A percentile compares a stretch with the other conserved stretches of the same genome.
These are phyloP conservation scores for Tolypocladium paradoxum DNA, from an alignment of 2,329 filamentous ascomycete species.

Conservation along the genomic window DNA sequence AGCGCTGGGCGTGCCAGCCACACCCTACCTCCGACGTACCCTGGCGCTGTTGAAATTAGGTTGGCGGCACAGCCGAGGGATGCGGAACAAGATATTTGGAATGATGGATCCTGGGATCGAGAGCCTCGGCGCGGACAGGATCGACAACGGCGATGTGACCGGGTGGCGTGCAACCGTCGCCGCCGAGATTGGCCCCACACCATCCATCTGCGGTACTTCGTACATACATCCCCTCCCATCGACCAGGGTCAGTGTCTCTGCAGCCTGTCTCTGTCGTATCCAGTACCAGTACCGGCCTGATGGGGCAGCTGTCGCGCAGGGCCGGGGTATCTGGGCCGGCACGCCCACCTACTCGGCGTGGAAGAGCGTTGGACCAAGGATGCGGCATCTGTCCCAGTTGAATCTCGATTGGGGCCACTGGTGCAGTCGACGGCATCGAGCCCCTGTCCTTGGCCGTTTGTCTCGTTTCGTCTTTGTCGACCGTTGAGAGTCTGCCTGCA, in stretches of 20 bases:
- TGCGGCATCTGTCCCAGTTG: background rate
- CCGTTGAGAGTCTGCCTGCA: background rate
- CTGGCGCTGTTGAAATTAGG: background rate
- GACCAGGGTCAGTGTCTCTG: too few species aligned
- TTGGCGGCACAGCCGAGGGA: background rate
- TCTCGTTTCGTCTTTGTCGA: background rate
- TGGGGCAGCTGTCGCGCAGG: too few species aligned
- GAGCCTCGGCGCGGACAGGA: background rate
- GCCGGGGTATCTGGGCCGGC: too few species aligned
- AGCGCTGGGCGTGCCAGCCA: background rate
- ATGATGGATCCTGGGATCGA: background rate
- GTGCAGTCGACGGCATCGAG: too few species aligned
- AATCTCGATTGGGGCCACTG: slow-evolving; percentile 1
- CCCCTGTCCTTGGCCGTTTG: too few species aligned
- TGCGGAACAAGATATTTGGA: background rate
- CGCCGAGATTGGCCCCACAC: background rate
- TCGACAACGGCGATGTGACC: background rate
- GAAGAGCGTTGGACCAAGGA: background rate
- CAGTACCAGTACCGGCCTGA: too few species aligned
- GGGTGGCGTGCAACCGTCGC: background rate
- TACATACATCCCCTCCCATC: too few species aligned
- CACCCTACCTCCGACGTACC: too few species aligned
- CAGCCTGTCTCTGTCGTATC: too few species aligned
- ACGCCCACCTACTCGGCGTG: background rate
- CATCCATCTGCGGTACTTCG: too few species aligned